phyloP scores from a whole-genome alignment of 2,329 filamentous ascomycete species.

The Colletotrichum sublineola region DNA sequence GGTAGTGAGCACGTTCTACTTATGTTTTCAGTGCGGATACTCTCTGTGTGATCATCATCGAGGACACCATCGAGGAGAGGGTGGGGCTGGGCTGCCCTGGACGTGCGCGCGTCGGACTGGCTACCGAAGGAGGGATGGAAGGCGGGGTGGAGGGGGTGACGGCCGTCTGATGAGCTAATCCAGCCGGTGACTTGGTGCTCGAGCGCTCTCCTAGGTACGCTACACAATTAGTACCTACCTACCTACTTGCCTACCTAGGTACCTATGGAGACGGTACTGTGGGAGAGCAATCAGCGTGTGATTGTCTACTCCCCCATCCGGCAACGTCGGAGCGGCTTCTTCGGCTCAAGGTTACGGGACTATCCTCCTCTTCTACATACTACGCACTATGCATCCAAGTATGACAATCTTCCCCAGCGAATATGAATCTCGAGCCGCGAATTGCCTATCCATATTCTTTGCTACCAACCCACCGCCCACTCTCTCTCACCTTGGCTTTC shows the following conservation, averaged over 20 bases:
- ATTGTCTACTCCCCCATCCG: conserved; percentile 3
- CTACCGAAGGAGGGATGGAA: conserved; percentile 19
- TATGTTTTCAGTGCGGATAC: not conserved
- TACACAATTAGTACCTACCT: too few relatives aligned
- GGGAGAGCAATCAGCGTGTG: too few relatives aligned
- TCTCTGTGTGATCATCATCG: too few relatives aligned
- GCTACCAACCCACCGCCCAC: not conserved
- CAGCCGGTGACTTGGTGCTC: conserved; percentile 3
- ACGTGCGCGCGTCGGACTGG: not conserved
- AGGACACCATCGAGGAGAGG: not conserved
- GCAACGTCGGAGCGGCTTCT: conserved; percentile 37
- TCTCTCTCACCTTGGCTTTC: not conserved
- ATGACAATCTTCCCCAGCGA: not conserved
- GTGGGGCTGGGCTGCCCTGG: not conserved
- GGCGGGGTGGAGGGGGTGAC: conserved; percentile 7
- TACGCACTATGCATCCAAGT: too few relatives aligned
- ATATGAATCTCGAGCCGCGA: not conserved
- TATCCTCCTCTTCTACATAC: not conserved
- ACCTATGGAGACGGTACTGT: too few relatives aligned
- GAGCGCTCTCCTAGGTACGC: not conserved
- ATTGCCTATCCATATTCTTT: not conserved
- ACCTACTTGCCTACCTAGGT: too few relatives aligned
- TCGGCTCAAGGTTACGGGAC: conserved; percentile 23
- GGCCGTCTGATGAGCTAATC: conserved; percentile 6
- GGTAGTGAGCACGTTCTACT: conserved; percentile 9